Evolutionary conservation across 2,329 filamentous ascomycete species (phyloP).

Genomic region (Coniochaeta hoffmannii): DNA sequence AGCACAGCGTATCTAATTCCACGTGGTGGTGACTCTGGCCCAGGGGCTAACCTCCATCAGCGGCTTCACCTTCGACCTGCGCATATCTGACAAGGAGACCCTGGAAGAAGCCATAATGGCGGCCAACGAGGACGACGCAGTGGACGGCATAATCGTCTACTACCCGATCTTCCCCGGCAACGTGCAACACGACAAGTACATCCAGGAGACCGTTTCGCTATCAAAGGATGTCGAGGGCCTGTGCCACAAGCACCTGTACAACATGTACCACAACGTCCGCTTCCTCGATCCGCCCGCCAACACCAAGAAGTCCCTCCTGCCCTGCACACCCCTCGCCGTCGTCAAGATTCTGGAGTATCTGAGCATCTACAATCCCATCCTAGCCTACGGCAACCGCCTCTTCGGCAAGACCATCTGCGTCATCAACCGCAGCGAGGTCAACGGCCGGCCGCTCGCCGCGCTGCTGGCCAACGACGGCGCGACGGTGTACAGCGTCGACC

Average conservation of each 20-base stretch:
- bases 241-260: constrained; percentile 89
- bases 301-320: constrained; percentile 82
- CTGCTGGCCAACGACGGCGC: constrained; percentile 94
- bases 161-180: constrained; percentile 87
- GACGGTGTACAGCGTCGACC: constrained; percentile 88
- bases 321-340: constrained; percentile 90
- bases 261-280: constrained; percentile 99
- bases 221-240: constrained; percentile 94
- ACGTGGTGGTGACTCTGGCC: no score
- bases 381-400: constrained; percentile 86
- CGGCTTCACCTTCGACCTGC: constrained; percentile 84
- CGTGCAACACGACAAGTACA: constrained; percentile 82
- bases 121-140: constrained; percentile 69
- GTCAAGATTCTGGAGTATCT: constrained; percentile 96
- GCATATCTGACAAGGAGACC: constrained; percentile 74
- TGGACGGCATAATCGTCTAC: constrained; percentile 95
- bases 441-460: constrained; percentile 85
- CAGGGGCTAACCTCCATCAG: constrained; percentile 34
- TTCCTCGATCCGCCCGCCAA: constrained; percentile 77
- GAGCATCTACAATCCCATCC: constrained; percentile 91
- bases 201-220: constrained; percentile 88
- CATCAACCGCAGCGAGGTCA: constrained; percentile 93
- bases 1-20: no score
- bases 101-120: constrained; percentile 83
- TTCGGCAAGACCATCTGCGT: constrained; percentile 94